Percentiles rank a stretch among this genome's conserved stretches.
Conservation (phyloP, 495 filamentous ascomycete genomes). For the Haplographium delicatum region DNA sequence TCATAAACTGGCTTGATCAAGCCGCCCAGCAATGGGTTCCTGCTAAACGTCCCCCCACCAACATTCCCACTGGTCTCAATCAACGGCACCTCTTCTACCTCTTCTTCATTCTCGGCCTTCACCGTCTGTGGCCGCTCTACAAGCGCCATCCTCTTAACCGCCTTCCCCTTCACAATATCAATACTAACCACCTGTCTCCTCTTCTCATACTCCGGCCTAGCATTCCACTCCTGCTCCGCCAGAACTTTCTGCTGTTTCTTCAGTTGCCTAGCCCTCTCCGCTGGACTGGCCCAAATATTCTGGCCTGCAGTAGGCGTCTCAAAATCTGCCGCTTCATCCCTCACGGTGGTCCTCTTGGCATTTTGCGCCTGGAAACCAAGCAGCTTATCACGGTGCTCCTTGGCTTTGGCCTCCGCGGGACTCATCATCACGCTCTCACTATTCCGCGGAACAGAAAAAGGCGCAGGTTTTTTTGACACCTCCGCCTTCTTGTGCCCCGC, state of each 20-base stretch:
- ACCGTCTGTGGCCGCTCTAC: constrained; percentile 46
- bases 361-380: constrained; percentile 85
- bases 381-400: constrained; percentile 77
- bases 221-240: constrained; percentile 85
- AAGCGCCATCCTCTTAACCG: constrained; percentile 66
- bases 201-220: constrained; percentile 90
- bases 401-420: constrained; percentile 49
- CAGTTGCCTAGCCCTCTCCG: constrained; percentile 79
- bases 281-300: constrained; percentile 83
- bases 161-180: constrained; percentile 72
- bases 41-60: constrained; percentile 64
- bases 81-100: constrained; percentile 19
- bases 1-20: constrained; percentile 75
- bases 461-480: constrained; percentile 40
- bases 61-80: constrained; percentile 27
- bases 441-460: constrained; percentile 36
- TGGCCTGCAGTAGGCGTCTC: constrained; percentile 65
- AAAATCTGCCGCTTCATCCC: constrained; percentile 92
- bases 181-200: constrained; percentile 80
- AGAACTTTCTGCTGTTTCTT: constrained; percentile 87
- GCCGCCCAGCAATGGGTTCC: constrained; percentile 75
- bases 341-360: constrained; percentile 77
- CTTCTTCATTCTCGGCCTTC: constrained; percentile 38
- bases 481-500: constrained; percentile 59
- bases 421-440: no score